Conservation (phyloP, 2,329 filamentous ascomycete species). For the Aspergillus sp. region DNA sequence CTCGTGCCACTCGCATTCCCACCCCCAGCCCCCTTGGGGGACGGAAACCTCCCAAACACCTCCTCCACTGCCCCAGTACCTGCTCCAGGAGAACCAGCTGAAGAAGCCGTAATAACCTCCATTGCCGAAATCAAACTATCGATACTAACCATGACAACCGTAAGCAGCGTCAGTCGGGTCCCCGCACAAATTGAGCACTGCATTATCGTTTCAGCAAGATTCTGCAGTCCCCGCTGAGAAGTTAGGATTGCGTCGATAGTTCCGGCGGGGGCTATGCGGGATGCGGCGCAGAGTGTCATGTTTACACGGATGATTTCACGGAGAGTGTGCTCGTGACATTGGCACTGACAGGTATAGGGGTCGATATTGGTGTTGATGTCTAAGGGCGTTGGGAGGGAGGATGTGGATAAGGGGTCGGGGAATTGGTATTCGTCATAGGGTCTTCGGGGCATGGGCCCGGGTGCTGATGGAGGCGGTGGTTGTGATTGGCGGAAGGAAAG, state of each 20-base stretch:
- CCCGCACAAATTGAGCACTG: slow-evolving; percentile 22
- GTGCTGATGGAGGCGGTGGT: neutral
- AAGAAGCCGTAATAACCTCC: slow-evolving; percentile 13
- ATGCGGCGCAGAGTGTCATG: slow-evolving; percentile 7
- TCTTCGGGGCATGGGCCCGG: neutral
- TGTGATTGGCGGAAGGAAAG: neutral
- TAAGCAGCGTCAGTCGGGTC: slow-evolving; percentile 20
- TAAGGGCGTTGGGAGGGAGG: neutral
- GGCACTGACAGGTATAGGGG: slow-evolving; percentile 11
- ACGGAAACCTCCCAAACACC: too few relatives aligned
- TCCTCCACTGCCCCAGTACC: neutral
- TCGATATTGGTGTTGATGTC: neutral
- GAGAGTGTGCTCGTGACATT: slow-evolving; percentile 18
- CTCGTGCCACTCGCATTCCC: neutral
- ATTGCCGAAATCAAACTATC: slow-evolving; percentile 22
- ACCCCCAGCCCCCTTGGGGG: slow-evolving; percentile 5
- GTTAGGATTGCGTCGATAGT: slow-evolving; percentile 22
- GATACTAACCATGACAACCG: slow-evolving; percentile 24
- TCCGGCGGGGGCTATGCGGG: slow-evolving; percentile 8
- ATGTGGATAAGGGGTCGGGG: neutral
- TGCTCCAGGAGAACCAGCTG: neutral
- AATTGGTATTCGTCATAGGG: neutral
- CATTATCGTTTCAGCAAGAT: slow-evolving; percentile 23
- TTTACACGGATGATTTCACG: slow-evolving; percentile 18
- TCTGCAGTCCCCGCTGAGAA: slow-evolving; percentile 21